A percentile compares a stretch with the other conserved stretches of the same genome.
Conservation (phyloP, 805 yeast genomes). For the Suhomyces canberraensis region DNA sequence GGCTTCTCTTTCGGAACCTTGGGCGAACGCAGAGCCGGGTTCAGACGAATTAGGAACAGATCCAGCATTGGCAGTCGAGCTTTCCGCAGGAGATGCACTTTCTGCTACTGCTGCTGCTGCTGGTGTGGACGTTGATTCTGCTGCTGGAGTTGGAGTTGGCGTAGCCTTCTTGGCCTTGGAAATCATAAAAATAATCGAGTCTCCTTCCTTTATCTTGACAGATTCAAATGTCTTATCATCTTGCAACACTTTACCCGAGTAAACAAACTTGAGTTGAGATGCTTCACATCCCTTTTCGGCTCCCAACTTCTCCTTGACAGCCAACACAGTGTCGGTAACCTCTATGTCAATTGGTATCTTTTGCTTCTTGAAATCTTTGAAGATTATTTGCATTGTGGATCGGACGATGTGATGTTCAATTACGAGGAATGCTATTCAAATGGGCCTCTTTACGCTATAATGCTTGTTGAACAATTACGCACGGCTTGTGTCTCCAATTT, state of each 20-base stretch:
- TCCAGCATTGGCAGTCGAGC: slow-evolving; percentile 13
- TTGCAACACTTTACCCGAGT: slow-evolving; percentile 84
- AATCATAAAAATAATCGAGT: slow-evolving; percentile 90
- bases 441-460: too few relatives aligned
- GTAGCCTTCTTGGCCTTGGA: slow-evolving; percentile 41
- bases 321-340: slow-evolving; percentile 56
- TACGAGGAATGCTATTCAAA: too few relatives aligned
- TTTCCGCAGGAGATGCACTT: slow-evolving; percentile 15
- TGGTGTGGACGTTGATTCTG: slow-evolving; percentile 24
- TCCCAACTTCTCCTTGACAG: slow-evolving; percentile 75
- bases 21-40: slow-evolving; percentile 59
- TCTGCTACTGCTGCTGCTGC: slow-evolving; percentile 16
- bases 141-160: slow-evolving; percentile 22
- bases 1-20: slow-evolving; percentile 73
- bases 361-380: slow-evolving; percentile 92
- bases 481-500: too few relatives aligned
- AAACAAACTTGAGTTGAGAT: slow-evolving; percentile 80
- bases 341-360: slow-evolving; percentile 79
- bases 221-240: slow-evolving; percentile 73
- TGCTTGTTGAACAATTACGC: too few relatives aligned
- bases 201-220: slow-evolving; percentile 77
- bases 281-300: slow-evolving; percentile 64
- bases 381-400: slow-evolving; percentile 62
- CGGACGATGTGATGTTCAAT: too few relatives aligned
- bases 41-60: slow-evolving; percentile 11